phyloP scores from a whole-genome alignment of 2,329 filamentous ascomycete genomes.

The Aspergillus piperis region DNA sequence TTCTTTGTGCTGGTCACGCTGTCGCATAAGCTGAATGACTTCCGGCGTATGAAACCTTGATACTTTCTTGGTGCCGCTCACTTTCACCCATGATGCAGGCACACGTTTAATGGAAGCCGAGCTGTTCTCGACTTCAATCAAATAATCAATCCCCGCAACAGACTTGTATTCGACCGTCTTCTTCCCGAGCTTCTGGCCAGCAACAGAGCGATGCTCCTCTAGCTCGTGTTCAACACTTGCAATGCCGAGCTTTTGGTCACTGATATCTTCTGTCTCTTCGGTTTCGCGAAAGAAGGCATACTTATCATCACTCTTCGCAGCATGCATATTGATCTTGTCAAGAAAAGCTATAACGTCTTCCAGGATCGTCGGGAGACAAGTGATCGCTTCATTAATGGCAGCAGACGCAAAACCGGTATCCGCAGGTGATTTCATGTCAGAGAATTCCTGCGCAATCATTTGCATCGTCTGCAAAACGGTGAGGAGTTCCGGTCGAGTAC shows the following conservation, averaged over 20 bases:
- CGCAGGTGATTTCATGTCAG: conserved; percentile 62
- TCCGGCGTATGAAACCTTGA: conserved; percentile 94
- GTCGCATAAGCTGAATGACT: conserved; percentile 76
- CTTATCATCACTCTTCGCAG: conserved; percentile 85
- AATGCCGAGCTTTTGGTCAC: conserved; percentile 85
- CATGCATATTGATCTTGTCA: conserved; percentile 79
- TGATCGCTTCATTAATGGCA: conserved; percentile 70
- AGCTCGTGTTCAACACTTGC: conserved; percentile 89
- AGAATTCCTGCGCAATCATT: conserved; percentile 74
- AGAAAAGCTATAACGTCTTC: conserved; percentile 73
- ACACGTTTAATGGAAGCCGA: conserved; percentile 74
- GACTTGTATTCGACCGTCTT: conserved; percentile 77
- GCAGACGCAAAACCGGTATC: conserved; percentile 72
- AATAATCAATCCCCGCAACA: conserved; percentile 86
- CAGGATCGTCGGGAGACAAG: conserved; percentile 73
- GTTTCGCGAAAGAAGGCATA: conserved; percentile 89
- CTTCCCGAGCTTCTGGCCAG: conserved; percentile 71
- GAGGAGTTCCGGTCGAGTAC: conserved; percentile 83
- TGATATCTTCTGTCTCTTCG: conserved; percentile 85
- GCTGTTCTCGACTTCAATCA: conserved; percentile 85
- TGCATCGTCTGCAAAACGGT: conserved; percentile 83
- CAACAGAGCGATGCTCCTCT: conserved; percentile 70
- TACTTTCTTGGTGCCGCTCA: conserved; percentile 89
- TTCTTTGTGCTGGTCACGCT: conserved; percentile 94
- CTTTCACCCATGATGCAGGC: conserved; percentile 91